Evolutionary conservation across 179 eudicot genomes (phyloP).

Genomic region (Silene coronaria): DNA sequence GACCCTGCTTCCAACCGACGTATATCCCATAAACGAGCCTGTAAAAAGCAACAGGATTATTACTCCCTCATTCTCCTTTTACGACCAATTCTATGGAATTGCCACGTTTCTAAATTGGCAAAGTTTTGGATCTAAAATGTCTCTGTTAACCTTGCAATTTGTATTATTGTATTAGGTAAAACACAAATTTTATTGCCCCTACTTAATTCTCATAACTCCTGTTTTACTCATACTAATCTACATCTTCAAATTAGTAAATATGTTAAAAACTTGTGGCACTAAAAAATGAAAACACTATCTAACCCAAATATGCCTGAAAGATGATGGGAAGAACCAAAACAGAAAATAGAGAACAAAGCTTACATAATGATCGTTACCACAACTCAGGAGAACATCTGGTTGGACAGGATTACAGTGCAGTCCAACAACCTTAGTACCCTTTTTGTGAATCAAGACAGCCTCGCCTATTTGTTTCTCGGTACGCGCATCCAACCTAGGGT

Average conservation of each 20-base stretch:
- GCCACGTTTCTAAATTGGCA: no score
- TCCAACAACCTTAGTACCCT: constrained; percentile 83
- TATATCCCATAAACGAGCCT: constrained; percentile 97
- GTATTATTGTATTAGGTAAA: no score
- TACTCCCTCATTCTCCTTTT: no score
- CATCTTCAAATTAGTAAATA: no score
- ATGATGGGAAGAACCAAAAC: not conserved
- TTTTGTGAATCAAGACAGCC: constrained; percentile 70
- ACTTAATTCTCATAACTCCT: no score
- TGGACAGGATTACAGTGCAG: constrained; percentile 90
- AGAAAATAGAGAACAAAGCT: constrained; percentile 23
- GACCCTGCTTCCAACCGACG: constrained; percentile 66
- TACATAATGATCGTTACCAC: constrained; percentile 97
- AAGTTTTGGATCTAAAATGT: no score
- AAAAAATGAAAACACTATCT: no score
- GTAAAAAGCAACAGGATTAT: constrained; percentile 19
- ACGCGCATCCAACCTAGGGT: constrained; percentile 69
- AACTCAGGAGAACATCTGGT: constrained; percentile 89
- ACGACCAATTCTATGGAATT: no score
- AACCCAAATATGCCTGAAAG: not conserved
- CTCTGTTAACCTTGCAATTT: no score
- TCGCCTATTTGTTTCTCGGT: constrained; percentile 50
- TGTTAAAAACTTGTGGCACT: no score
- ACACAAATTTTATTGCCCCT: no score
- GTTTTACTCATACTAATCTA: no score